phyloP scores from a whole-genome alignment of 1,139 yeast species.

The Yamadazyma atlantica region DNA sequence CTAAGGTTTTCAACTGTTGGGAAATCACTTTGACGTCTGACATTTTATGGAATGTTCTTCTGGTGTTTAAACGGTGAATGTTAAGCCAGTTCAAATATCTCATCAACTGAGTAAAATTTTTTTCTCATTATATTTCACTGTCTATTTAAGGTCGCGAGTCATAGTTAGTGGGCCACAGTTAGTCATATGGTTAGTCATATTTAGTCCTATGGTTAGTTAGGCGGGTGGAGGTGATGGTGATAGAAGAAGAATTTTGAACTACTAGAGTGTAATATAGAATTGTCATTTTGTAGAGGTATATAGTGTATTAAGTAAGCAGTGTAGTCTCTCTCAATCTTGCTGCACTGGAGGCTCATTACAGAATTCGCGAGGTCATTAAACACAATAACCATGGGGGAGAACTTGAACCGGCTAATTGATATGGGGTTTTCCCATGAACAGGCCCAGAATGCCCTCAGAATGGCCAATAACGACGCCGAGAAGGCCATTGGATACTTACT shows the following conservation, averaged over 20 bases:
- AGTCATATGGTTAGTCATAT: no score
- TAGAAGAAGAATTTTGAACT: no score
- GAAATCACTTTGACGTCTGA: slow-evolving; percentile 31
- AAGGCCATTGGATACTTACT: slow-evolving; percentile 56
- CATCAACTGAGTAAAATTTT: slow-evolving; percentile 8
- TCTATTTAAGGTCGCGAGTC: no score
- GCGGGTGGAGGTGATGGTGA: no score
- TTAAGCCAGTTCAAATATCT: slow-evolving; percentile 14
- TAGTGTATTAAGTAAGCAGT: no score
- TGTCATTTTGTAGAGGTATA: no score
- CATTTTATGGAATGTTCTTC: slow-evolving; percentile 15
- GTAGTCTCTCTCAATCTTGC: no score
- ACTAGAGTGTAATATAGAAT: no score
- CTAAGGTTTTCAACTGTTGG: slow-evolving; percentile 35
- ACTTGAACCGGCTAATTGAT: slow-evolving; percentile 35
- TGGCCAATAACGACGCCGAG: slow-evolving; percentile 48
- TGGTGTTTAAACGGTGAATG: slow-evolving; percentile 9
- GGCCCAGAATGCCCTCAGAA: slow-evolving; percentile 41
- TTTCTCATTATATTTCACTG: neutral
- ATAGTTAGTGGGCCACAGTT: neutral
- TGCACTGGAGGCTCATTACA: no score
- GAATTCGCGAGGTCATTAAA: neutral
- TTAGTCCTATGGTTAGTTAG: no score
- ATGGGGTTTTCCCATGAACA: slow-evolving; percentile 61
- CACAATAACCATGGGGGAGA: slow-evolving; percentile 9